Evolutionary conservation across 306 rosid species (phyloP), one percentile per base, ranked within the genome.

Genomic region (Vachellia collinsii): DNA sequence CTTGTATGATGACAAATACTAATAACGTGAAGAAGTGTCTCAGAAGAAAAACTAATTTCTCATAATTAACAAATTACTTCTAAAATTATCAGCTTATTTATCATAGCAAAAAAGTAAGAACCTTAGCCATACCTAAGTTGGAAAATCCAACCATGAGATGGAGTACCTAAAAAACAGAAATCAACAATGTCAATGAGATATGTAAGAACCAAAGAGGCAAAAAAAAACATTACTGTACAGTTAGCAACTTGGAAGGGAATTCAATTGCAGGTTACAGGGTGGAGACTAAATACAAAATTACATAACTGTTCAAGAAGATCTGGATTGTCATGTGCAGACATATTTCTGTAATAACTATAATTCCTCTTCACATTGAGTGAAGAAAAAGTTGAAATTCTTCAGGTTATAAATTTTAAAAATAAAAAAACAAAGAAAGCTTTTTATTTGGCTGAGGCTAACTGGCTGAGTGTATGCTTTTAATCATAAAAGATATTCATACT

Each of bases 61-160:
- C 51, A 41, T 41, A 19, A 29, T 19, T 68, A 41, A 74, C 38
- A 25, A 62, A 51, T 11, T 43, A n/a, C 29, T 64, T 65, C 43
- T 42, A 64, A 72, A 78, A 75, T 65, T 62, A 75, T 51, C 50
- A 70, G 63, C 16, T 59, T 11, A 58, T 70, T 61, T 76, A 46
- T 48, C 54, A 77, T 62, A 53, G 36, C 38, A 75, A 44, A 17
- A 76, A 58, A 54, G 44, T 72, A 44, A 66, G 74, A 77, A 58
- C 29, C 25, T 65, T 76, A 76, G 48, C 84, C 88, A 37, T 89
- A 91, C 97, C 97, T 69, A 84, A 80, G 88, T 85, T 91, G 82
- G 94, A 89, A 78, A 88, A 78, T 77, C 90, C 89, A 20, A 91
- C 67, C 92, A 91, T 78, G 76, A 91, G 80, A 84, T 89, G 93